These are phyloP conservation scores for Debaryomyces sp. DNA, from an alignment of 1,139 yeast genomes.

Conservation along the genomic window DNA sequence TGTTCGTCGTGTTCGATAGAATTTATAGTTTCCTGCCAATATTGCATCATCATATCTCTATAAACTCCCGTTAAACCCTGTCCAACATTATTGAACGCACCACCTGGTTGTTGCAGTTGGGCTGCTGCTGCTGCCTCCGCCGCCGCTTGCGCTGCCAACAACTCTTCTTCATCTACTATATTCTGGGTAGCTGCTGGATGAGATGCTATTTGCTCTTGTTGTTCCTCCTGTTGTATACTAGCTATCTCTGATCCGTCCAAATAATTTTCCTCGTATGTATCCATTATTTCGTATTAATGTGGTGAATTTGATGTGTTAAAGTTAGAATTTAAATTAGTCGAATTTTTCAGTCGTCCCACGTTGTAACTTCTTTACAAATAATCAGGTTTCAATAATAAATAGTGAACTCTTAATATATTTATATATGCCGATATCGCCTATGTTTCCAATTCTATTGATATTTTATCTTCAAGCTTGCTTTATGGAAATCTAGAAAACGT, in stretches of 20 bases:
- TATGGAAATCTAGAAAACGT: neutral
- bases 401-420: neutral
- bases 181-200: slow-evolving; percentile 20
- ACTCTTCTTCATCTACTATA: slow-evolving; percentile 38
- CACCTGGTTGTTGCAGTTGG: slow-evolving; percentile 53
- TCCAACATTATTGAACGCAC: slow-evolving; percentile 90
- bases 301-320: neutral
- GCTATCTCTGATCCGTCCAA: slow-evolving; percentile 14
- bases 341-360: neutral
- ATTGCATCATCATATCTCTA: slow-evolving; percentile 87
- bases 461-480: neutral
- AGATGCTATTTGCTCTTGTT: slow-evolving; percentile 7
- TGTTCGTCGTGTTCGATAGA: slow-evolving; percentile 87
- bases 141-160: slow-evolving; percentile 50
- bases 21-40: slow-evolving; percentile 96
- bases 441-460: neutral
- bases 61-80: slow-evolving; percentile 86
- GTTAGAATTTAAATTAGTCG: neutral
- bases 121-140: slow-evolving; percentile 53
- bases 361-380: neutral
- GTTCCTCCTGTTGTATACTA: slow-evolving; percentile 10
- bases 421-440: neutral
- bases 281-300: slow-evolving; percentile 11
- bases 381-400: neutral
- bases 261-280: slow-evolving; percentile 15